A percentile compares a stretch with the other conserved stretches of the same genome.
phyloP scores from a whole-genome alignment of 768 basidiomycete genomes.

The Mycena floridula region DNA sequence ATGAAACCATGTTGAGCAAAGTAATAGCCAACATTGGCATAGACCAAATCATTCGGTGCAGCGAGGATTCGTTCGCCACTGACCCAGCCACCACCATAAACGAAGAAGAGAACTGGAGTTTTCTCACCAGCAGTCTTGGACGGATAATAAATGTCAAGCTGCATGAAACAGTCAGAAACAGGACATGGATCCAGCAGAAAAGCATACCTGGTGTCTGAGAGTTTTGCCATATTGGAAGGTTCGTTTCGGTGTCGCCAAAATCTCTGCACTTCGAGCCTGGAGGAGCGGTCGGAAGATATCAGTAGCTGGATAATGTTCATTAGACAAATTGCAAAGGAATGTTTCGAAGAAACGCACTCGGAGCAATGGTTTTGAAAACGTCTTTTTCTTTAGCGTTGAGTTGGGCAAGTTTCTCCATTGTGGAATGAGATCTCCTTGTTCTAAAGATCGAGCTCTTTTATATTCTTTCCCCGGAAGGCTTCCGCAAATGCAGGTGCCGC shows the following conservation, averaged over 20 bases:
- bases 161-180: not conserved
- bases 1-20: conserved; percentile 55
- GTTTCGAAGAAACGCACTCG: too few species aligned
- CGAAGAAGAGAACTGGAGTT: conserved; percentile 52
- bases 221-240: conserved; percentile 53
- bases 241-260: conserved; percentile 39
- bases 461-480: too few species aligned
- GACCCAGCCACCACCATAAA: conserved; percentile 64
- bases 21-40: conserved; percentile 52
- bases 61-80: conserved; percentile 44
- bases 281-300: conserved; percentile 44
- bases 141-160: conserved; percentile 71
- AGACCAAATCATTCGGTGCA: conserved; percentile 42
- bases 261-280: conserved; percentile 38
- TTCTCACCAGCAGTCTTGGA: conserved; percentile 19
- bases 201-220: conserved; percentile 45
- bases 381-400: too few species aligned
- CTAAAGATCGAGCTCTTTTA: too few species aligned
- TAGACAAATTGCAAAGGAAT: too few species aligned
- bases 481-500: too few species aligned
- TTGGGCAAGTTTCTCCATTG: too few species aligned
- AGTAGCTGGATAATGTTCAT: too few species aligned
- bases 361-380: too few species aligned
- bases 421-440: too few species aligned
- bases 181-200: not conserved